Evolutionary conservation across 2,329 filamentous ascomycete genomes (phyloP).

Genomic region (Fusarium aywerte): DNA sequence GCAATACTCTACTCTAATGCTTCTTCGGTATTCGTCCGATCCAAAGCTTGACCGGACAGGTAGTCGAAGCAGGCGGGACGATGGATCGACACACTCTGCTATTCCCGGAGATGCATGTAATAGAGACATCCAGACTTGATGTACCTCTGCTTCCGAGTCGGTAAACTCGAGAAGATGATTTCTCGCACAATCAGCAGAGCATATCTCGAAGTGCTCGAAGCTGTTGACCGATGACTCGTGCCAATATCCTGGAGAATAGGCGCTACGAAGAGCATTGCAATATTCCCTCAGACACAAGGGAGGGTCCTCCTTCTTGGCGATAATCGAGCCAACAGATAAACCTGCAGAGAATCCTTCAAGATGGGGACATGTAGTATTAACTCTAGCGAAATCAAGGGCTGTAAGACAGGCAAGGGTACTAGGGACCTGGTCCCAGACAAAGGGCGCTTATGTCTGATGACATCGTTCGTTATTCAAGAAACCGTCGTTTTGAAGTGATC

Average conservation of each 20-base stretch:
- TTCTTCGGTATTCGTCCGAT: conserved; percentile 20
- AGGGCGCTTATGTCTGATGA: background rate
- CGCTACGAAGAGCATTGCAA: conserved; percentile 49
- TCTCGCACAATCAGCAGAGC: conserved; percentile 48
- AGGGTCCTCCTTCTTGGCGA: conserved; percentile 37
- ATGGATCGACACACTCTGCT: conserved; percentile 51
- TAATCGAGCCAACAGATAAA: conserved; percentile 43
- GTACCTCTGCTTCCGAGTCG: conserved; percentile 39
- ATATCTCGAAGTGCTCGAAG: conserved; percentile 52
- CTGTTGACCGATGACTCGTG: conserved; percentile 45
- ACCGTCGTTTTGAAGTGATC: background rate
- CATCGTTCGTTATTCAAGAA: conserved; percentile 1
- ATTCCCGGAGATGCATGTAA: conserved; percentile 52
- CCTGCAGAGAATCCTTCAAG: conserved; percentile 48
- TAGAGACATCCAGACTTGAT: conserved; percentile 52
- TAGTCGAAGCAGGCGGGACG: conserved; percentile 48
- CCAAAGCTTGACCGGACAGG: conserved; percentile 50
- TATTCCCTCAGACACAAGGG: conserved; percentile 12
- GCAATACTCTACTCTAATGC: conserved; percentile 16
- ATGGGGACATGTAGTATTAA: conserved; percentile 43
- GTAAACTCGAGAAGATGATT: conserved; percentile 44
- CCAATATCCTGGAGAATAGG: conserved; percentile 53
- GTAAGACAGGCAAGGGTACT: conserved; percentile 22
- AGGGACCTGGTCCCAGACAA: conserved; percentile 23
- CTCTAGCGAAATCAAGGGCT: conserved; percentile 33